These are phyloP conservation scores for Mortierella sp. DNA, from an alignment of 371 early-diverging fungal genomes.

Conservation along the genomic window DNA sequence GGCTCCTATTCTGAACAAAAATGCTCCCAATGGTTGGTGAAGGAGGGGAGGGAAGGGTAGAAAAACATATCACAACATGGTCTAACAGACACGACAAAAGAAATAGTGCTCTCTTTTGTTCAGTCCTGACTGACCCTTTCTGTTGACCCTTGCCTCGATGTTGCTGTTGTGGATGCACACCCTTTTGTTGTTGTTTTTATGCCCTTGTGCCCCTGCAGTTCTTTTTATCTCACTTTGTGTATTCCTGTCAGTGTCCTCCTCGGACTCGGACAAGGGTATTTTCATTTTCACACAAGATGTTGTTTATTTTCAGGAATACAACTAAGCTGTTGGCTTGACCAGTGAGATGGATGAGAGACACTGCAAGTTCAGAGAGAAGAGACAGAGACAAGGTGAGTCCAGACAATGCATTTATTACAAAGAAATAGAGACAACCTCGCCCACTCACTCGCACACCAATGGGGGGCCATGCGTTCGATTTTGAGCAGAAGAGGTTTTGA, in stretches of 20 bases:
- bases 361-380: too few relatives aligned
- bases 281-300: neutral
- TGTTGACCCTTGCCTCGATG: neutral
- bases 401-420: too few relatives aligned
- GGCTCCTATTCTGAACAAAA: neutral
- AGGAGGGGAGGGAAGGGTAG: neutral
- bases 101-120: neutral
- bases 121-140: neutral
- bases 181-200: neutral
- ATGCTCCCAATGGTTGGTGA: neutral
- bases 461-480: too few relatives aligned
- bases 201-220: neutral
- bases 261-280: neutral
- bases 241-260: neutral
- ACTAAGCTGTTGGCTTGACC: neutral
- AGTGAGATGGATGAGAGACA: slow-evolving; percentile 5
- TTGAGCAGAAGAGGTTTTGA: too few relatives aligned
- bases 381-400: too few relatives aligned
- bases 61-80: neutral
- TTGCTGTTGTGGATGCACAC: neutral
- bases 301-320: neutral
- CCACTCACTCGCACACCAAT: too few relatives aligned
- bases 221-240: neutral
- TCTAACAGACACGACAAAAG: neutral
- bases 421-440: too few relatives aligned